Base-by-base conservation (phyloP, 2,329 filamentous ascomycete species). In the Plenodomus lindquistii region DNA sequence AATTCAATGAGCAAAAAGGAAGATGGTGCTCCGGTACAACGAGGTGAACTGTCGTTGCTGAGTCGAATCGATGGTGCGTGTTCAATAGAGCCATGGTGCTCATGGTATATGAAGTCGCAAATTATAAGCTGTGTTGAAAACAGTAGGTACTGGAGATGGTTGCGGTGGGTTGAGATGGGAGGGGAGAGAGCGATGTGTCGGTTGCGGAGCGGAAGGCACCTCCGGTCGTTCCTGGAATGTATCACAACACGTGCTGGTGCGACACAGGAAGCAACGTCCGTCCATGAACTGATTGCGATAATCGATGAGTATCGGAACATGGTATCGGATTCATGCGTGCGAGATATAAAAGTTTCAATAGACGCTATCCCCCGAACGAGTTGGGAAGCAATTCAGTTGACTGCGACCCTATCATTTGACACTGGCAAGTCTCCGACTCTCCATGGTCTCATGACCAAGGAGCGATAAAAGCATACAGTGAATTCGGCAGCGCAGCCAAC, bases 111-210 rank as follows among this genome's bases (percentile, higher is more conserved):
- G n/a, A 27, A 22, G 10, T 24, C 20, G 34, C 47, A 37, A 22
- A 10, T 39, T 43, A 13, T 40, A 29, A 35, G 11, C 17, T 19
- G 27, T 15, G 6, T 31, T 40, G 22, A 43, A 50, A 46, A 39
- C 49, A 47, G 46, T 37, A 31, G 46, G 48, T 19, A 47, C 36
- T 42, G 24, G 27, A 29, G 22, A 39, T 49, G 48, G 19, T 44
- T 54, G 54, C 46, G 42, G 39, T 38, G n/a, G n/a, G 21, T 24
- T 21, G 39, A 20, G 42, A 48, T 36, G 42, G 41, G 50, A 54
- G 36, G 46, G 29, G 31, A 38, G 34, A 36, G 11, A 17, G 22
- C 22, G 15, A 18, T 36, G 16, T 29, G 42, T 49, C 44, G 52
- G 35, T 52, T 58, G 49, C 52, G 43, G 46, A 8, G 27, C 27